phyloP scores from a whole-genome alignment of 2,329 filamentous ascomycete species.

The Hysterium pulicare region DNA sequence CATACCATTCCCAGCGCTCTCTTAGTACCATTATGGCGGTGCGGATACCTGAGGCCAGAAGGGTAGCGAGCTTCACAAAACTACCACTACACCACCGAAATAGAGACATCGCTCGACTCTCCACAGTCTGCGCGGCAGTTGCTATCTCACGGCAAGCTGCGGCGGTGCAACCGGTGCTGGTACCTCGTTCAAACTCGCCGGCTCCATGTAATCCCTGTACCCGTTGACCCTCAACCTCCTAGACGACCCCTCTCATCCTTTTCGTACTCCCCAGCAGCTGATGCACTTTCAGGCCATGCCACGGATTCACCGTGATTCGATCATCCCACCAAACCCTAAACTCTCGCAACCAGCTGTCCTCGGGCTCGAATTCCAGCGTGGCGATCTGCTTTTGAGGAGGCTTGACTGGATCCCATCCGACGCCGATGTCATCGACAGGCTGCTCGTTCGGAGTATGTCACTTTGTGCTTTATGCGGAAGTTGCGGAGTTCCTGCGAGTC shows the following conservation, averaged over 20 bases:
- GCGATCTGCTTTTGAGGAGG: conserved; percentile 31
- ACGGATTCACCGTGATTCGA: conserved; percentile 38
- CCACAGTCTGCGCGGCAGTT: no score
- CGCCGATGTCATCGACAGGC: conserved; percentile 32
- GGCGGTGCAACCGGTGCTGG: no score
- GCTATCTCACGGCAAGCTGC: no score
- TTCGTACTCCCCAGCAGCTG: conserved; percentile 41
- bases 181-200: conserved; percentile 34
- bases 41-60: no score
- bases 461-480: conserved; percentile 21
- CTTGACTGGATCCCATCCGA: conserved; percentile 30
- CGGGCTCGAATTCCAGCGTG: conserved; percentile 39
- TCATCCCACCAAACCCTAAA: conserved; percentile 42
- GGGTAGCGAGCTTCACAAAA: no score
- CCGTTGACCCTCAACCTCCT: conserved; percentile 39
- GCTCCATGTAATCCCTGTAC: conserved; percentile 40
- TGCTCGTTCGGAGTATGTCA: conserved; percentile 35
- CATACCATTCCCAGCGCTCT: no score
- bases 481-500: not conserved
- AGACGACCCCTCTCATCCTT: conserved; percentile 40
- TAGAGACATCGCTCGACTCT: no score
- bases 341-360: conserved; percentile 40
- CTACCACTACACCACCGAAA: no score
- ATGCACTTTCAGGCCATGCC: conserved; percentile 39
- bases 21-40: no score